A percentile compares a stretch with the other conserved stretches of the same genome.
Conservation (phyloP, 169 alveolate species). For the Plasmodium knowlesi region DNA sequence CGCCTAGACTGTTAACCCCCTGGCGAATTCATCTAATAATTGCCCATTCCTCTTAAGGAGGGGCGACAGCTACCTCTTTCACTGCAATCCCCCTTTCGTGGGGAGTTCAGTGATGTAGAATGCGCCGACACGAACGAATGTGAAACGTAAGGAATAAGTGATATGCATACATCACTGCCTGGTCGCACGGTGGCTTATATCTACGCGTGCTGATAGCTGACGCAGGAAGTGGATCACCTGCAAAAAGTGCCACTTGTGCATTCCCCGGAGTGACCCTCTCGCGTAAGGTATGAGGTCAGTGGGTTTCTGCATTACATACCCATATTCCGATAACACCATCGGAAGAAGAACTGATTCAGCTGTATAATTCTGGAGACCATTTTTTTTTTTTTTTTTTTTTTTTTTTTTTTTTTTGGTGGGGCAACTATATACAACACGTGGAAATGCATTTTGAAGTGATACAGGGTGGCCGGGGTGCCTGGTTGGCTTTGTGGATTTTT, state of each 20-base stretch:
- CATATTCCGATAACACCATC: background rate
- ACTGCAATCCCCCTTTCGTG: background rate
- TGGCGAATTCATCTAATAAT: background rate
- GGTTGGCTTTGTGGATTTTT: background rate
- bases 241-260: background rate
- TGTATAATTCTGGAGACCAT: background rate
- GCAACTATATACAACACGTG: background rate
- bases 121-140: background rate
- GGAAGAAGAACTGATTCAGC: background rate
- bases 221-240: background rate
- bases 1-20: background rate
- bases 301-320: background rate
- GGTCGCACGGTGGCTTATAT: background rate
- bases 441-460: background rate
- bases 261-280: background rate
- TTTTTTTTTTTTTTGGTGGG: background rate
- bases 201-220: background rate
- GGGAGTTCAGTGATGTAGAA: background rate
- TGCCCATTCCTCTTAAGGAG: background rate
- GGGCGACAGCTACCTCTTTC: background rate
- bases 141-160: background rate
- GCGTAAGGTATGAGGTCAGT: background rate
- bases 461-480: background rate
- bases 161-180: background rate
- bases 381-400: no score